Evolutionary conservation across 2,329 filamentous ascomycete species (phyloP).

Genomic region (Immersiporthe knoxdaviesiana): DNA sequence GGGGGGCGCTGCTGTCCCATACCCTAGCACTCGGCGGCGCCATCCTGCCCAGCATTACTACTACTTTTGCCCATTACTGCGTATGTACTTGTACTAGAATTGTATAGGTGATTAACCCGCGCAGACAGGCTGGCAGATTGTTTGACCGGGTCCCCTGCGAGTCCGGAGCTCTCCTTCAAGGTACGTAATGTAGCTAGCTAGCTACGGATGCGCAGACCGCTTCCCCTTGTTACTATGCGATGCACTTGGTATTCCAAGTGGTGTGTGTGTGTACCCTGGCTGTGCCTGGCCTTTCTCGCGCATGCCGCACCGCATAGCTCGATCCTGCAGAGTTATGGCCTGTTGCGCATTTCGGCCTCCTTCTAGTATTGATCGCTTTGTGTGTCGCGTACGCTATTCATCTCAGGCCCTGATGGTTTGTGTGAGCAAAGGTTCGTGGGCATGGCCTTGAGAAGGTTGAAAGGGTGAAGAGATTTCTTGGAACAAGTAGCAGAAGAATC

Average conservation of each 20-base stretch:
- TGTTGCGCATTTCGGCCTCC: background rate
- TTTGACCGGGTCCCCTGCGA: conserved; percentile 2
- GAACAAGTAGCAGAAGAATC: background rate
- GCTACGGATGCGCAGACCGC: background rate
- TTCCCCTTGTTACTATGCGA: background rate
- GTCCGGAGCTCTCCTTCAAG: background rate
- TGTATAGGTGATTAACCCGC: background rate
- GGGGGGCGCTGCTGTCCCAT: background rate
- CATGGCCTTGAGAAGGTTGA: background rate
- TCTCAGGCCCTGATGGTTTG: background rate
- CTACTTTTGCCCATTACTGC: too few relatives aligned
- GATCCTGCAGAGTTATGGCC: background rate
- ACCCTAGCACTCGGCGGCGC: background rate
- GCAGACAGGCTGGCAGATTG: background rate
- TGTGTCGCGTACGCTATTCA: background rate
- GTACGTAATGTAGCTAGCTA: background rate
- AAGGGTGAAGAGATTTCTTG: background rate
- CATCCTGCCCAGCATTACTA: too few relatives aligned
- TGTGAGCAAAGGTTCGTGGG: background rate
- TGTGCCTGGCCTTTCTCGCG: background rate
- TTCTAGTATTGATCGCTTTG: background rate
- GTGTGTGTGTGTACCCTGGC: background rate
- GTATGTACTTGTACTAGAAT: background rate
- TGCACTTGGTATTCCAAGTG: background rate
- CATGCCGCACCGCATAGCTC: background rate